phyloP scores from a whole-genome alignment of 2,329 filamentous ascomycete species.

The Herpotrichia juniperi region DNA sequence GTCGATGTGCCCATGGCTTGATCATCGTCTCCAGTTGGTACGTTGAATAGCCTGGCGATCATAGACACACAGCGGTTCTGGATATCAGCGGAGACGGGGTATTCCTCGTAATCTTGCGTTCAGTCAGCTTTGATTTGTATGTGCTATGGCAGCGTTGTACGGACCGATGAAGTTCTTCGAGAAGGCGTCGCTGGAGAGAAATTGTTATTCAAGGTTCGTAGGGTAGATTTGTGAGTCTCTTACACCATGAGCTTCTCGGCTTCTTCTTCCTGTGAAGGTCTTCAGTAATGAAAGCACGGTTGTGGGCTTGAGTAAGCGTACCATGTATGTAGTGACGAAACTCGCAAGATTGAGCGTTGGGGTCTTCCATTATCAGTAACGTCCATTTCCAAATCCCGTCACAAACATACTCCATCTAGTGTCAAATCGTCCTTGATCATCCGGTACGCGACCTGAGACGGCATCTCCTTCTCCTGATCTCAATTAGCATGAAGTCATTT shows the following conservation, averaged over 20 bases:
- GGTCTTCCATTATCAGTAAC: slow-evolving; percentile 23
- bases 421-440: slow-evolving; percentile 92
- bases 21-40: slow-evolving; percentile 63
- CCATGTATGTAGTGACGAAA: slow-evolving; percentile 97
- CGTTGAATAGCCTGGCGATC: slow-evolving; percentile 83
- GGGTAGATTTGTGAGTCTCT: slow-evolving; percentile 60
- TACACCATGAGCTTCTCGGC: slow-evolving; percentile 89
- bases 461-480: slow-evolving; percentile 70
- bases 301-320: slow-evolving; percentile 57
- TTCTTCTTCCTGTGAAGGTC: slow-evolving; percentile 74
- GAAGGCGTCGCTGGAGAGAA: slow-evolving; percentile 67
- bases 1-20: slow-evolving; percentile 85
- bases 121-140: slow-evolving; percentile 3
- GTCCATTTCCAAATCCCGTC: slow-evolving; percentile 2
- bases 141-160: slow-evolving; percentile 2
- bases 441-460: slow-evolving; percentile 88
- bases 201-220: slow-evolving; percentile 8
- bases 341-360: slow-evolving; percentile 72
- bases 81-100: slow-evolving; percentile 58
- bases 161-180: slow-evolving; percentile 80
- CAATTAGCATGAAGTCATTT: slow-evolving; percentile 3
- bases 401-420: slow-evolving; percentile 75
- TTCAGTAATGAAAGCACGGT: slow-evolving; percentile 12
- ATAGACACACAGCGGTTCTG: slow-evolving; percentile 73
- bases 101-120: slow-evolving; percentile 52